Conservation (phyloP, 2,329 filamentous ascomycete genomes). For the Curvularia lunata region DNA sequence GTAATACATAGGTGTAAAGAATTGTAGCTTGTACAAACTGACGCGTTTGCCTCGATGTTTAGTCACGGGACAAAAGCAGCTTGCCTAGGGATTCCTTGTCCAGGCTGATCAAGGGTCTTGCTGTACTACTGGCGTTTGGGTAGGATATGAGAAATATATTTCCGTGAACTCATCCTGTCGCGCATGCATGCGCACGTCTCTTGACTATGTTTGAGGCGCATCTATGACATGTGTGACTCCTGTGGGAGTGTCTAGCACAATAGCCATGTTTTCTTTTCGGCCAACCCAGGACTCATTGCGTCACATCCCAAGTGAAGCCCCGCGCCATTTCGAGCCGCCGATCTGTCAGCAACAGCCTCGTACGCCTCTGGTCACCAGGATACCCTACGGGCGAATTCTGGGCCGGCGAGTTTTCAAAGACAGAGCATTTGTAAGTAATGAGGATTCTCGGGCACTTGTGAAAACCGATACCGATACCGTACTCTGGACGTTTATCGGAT, state of each 20-base stretch:
- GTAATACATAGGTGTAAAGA: not conserved
- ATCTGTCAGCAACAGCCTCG: not conserved
- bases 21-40: not conserved
- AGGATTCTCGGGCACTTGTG: no score
- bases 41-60: not conserved
- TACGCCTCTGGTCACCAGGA: not conserved
- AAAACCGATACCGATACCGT: no score
- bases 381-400: no score
- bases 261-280: not conserved
- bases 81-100: slow-evolving; percentile 13
- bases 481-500: no score
- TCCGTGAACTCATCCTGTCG: not conserved
- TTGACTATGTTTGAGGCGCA: not conserved
- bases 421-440: no score
- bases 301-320: not conserved
- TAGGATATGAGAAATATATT: not conserved
- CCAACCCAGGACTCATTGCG: not conserved
- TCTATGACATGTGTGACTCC: not conserved
- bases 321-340: not conserved
- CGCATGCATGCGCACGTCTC: not conserved
- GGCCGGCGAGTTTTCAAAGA: no score
- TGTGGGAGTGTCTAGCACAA: not conserved
- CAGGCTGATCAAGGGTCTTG: not conserved
- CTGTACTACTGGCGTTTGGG: not conserved
- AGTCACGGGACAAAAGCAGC: slow-evolving; percentile 46